These are phyloP conservation scores for Fusarium dimerum DNA, from an alignment of 2,329 filamentous ascomycete genomes.

Conservation along the genomic window DNA sequence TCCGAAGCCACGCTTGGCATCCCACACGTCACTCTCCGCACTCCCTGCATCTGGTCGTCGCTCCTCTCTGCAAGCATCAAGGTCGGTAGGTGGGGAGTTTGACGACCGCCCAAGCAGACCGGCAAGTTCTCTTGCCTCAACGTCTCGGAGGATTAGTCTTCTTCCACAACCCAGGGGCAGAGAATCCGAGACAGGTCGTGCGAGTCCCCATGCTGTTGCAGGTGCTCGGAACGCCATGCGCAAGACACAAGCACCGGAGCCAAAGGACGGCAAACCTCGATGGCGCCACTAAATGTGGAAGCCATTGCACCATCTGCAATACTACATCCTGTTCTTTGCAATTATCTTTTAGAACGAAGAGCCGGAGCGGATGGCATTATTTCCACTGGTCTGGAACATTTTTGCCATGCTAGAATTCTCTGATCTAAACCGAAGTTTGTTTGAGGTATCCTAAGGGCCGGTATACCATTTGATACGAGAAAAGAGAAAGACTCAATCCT, in stretches of 20 bases:
- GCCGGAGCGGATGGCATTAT: too few relatives aligned
- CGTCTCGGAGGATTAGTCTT: constrained; percentile 53
- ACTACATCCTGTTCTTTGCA: not conserved
- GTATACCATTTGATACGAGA: too few relatives aligned
- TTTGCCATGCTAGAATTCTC: too few relatives aligned
- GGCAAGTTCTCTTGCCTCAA: constrained; percentile 56
- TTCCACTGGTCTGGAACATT: too few relatives aligned
- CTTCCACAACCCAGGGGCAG: constrained; percentile 49
- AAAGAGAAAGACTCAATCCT: too few relatives aligned
- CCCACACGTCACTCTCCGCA: constrained; percentile 46
- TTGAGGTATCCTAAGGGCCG: too few relatives aligned
- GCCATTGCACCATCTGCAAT: not conserved
- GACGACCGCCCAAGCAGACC: constrained; percentile 45
- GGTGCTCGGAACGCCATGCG: constrained; percentile 43
- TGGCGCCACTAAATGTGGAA: constrained; percentile 43
- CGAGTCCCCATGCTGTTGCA: constrained; percentile 49
- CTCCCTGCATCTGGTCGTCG: constrained; percentile 45
- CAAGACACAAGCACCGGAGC: constrained; percentile 29
- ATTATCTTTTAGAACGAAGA: not conserved
- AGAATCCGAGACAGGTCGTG: constrained; percentile 43
- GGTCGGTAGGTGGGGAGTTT: constrained; percentile 33
- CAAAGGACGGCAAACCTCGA: constrained; percentile 48
- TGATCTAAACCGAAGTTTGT: too few relatives aligned
- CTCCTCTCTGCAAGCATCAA: constrained; percentile 53
- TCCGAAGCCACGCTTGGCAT: constrained; percentile 45